These are phyloP conservation scores for Hypoxylon cercidicola DNA, from an alignment of 495 filamentous ascomycete species.

Conservation along the genomic window DNA sequence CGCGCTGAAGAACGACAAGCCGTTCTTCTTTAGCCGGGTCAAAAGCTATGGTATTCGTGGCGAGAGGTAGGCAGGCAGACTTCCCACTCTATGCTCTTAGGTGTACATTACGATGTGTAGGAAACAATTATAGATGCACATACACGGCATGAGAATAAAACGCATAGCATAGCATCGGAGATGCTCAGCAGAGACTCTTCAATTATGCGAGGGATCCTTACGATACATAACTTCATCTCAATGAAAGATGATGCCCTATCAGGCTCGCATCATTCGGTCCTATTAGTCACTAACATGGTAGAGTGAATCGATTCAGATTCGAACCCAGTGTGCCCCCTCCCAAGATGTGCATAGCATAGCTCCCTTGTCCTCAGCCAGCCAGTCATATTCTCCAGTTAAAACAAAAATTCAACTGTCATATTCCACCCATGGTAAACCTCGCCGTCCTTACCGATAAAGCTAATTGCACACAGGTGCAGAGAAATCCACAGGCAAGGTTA, in stretches of 20 bases:
- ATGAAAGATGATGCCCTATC: too few relatives aligned
- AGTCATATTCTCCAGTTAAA: too few relatives aligned
- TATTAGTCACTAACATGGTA: background rate
- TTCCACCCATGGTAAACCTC: too few relatives aligned
- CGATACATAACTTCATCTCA: background rate
- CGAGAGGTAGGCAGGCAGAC: constrained; percentile 13
- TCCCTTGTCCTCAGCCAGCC: too few relatives aligned
- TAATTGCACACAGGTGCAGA: too few relatives aligned
- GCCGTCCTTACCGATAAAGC: too few relatives aligned
- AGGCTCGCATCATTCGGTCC: background rate
- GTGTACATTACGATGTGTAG: background rate
- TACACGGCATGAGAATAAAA: background rate
- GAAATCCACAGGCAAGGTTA: too few relatives aligned
- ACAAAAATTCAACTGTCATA: too few relatives aligned
- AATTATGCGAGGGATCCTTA: background rate
- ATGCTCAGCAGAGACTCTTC: too few relatives aligned
- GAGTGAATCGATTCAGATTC: background rate
- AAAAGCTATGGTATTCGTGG: constrained; percentile 69
- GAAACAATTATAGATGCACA: background rate
- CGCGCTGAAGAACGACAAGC: constrained; percentile 80
- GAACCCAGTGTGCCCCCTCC: background rate
- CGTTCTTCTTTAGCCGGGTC: constrained; percentile 90
- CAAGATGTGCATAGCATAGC: too few relatives aligned
- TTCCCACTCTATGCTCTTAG: background rate
- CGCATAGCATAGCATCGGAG: background rate